These are phyloP conservation scores for Leccinum rimulosum DNA, from an alignment of 768 basidiomycete species.

Conservation along the genomic window DNA sequence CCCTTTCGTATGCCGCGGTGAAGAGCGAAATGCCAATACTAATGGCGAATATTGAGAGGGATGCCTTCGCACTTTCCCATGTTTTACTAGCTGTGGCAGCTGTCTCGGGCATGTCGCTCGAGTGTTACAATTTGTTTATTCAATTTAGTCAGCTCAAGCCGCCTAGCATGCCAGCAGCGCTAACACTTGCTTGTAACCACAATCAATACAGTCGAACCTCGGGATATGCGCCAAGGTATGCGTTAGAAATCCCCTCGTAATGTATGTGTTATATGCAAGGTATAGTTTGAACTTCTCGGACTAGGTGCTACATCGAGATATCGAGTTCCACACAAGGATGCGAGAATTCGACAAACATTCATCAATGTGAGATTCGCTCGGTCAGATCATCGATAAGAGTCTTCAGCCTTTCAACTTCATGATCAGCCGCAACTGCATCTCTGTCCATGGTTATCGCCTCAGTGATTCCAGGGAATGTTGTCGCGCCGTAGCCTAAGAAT, in stretches of 20 bases:
- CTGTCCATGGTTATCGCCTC: constrained; percentile 75
- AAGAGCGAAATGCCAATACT: constrained; percentile 49
- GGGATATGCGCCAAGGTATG: too few species aligned
- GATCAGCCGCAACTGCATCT: constrained; percentile 56
- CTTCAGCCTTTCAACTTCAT: constrained; percentile 62
- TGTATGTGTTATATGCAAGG: too few species aligned
- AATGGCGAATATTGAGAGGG: constrained; percentile 28
- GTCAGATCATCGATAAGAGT: constrained; percentile 51
- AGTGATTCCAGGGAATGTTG: constrained; percentile 78
- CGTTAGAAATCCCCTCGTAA: too few species aligned
- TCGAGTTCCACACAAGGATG: neutral
- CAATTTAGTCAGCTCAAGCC: too few species aligned
- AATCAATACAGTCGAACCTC: too few species aligned
- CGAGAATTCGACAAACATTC: neutral
- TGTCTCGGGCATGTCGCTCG: constrained; percentile 5
- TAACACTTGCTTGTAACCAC: too few species aligned
- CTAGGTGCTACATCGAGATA: too few species aligned
- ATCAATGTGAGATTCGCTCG: constrained; percentile 26
- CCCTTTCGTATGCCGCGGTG: constrained; percentile 59
- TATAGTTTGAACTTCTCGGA: too few species aligned
- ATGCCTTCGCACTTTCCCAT: constrained; percentile 15
- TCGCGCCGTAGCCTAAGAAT: constrained; percentile 74
- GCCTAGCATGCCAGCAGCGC: too few species aligned
- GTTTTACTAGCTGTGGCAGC: neutral
- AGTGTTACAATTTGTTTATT: neutral